Base-by-base conservation (phyloP, 2,329 filamentous ascomycete species). In the Lachnellula subtilissima region DNA sequence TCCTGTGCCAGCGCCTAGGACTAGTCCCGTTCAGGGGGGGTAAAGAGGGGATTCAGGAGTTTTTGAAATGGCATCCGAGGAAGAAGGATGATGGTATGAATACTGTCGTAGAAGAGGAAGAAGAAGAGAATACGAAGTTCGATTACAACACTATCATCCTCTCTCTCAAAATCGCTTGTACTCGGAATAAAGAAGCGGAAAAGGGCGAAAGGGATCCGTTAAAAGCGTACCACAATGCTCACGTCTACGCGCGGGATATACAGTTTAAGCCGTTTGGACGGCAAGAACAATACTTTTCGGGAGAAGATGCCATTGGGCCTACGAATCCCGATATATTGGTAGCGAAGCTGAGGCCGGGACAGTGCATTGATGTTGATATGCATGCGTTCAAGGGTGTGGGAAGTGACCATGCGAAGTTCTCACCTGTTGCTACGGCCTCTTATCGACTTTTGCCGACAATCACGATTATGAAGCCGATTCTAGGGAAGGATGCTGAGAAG, bases 351-450 rank as follows among this genome's bases (percentile, higher is more conserved):
- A 86, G 94, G 28, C 94, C 95, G 0, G 89, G 88, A 4, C 95
- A 99, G 78, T 83, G 84, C 65, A 89, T 99, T 67, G 82, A 89
- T 68, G 78, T 97, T 59, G 85, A 89, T 64, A 88, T 96, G 82
- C 92, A 97, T 77, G 94, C 93, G 76, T 86, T 96, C 75, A 96
- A 97, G 76, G 94, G 95, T 58, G 85, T 95, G 64, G 94, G 94
- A 48, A 85, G 87, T 61, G 94, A 99, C 73, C 94, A 99, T 73
- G 88, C 94, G 65, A 99, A 99, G 74, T 99, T 94, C 77, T 96
- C 91, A 0, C 94, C 94, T 48, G 94, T 97, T 37, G 92, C 93
- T 3, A 97, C 94, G 1, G 94, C 94, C 3, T 90, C 88, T 23
- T 99, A 99, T 76, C 85, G 94, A 50, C 81, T 99, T 19, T 76